These are phyloP conservation scores for Talaromyces thailandensis DNA, from an alignment of 495 filamentous ascomycete species.

Conservation along the genomic window DNA sequence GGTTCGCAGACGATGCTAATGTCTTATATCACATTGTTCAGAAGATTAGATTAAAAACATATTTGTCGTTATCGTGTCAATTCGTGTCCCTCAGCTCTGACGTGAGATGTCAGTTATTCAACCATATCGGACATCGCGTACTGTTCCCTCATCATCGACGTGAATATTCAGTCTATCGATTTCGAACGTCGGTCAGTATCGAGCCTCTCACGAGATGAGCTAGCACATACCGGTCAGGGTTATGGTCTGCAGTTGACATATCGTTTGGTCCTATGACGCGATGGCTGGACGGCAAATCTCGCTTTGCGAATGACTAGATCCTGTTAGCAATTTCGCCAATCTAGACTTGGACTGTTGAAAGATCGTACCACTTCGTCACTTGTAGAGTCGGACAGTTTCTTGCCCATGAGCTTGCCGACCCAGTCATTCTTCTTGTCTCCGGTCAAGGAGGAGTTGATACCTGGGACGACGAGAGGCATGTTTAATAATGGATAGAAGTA, in stretches of 20 bases:
- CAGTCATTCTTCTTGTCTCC: conserved; percentile 52
- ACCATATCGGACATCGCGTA: conserved; percentile 55
- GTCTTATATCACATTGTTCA: not conserved
- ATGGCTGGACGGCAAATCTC: conserved; percentile 58
- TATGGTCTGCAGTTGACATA: conserved; percentile 54
- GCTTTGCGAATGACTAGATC: conserved; percentile 62
- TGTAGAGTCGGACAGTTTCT: conserved; percentile 49
- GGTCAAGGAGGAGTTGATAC: conserved; percentile 45
- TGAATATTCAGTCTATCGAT: conserved; percentile 59
- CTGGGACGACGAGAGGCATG: conserved; percentile 81
- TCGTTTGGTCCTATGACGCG: conserved; percentile 57
- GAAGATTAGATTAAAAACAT: not conserved
- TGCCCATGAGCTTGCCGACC: conserved; percentile 66
- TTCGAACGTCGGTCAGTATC: not conserved
- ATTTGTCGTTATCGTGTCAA: not conserved
- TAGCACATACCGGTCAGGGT: conserved; percentile 44
- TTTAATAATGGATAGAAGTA: conserved; percentile 15
- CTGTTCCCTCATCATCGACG: conserved; percentile 60
- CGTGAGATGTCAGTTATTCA: conserved; percentile 9
- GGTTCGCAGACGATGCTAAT: not conserved
- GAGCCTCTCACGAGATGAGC: not conserved
- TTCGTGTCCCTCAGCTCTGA: not conserved
- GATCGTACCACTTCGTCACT: conserved; percentile 39
- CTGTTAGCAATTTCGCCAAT: conserved; percentile 1
- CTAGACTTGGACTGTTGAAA: not conserved